Percentiles rank a stretch among this genome's conserved stretches.
phyloP scores from a whole-genome alignment of 352 stramenopile genomes.

The Phytophthora pinifolia region DNA sequence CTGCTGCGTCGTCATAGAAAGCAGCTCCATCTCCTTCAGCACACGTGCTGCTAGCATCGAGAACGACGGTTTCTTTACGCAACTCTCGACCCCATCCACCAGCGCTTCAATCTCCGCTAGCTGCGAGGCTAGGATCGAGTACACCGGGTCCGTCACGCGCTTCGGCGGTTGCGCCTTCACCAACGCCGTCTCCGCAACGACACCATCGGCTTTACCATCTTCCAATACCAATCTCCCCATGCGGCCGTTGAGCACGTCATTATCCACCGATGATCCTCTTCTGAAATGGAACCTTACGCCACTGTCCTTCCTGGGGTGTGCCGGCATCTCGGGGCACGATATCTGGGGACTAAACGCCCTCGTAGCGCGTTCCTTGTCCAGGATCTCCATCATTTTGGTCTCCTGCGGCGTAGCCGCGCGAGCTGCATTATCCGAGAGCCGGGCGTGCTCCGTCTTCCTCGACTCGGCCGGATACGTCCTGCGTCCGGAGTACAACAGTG shows the following conservation, averaged over 20 bases:
- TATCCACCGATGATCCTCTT: constrained; percentile 30
- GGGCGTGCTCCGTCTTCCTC: constrained; percentile 42
- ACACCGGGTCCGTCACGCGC: constrained; percentile 36
- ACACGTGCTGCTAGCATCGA: constrained; percentile 41
- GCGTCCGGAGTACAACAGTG: constrained; percentile 55
- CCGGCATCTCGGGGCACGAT: constrained; percentile 25
- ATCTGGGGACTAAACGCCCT: constrained; percentile 12
- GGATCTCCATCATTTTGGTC: constrained; percentile 42
- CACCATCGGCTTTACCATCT: constrained; percentile 4
- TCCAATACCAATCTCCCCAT: constrained; percentile 32
- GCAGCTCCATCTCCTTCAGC: constrained; percentile 55
- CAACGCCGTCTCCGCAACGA: constrained; percentile 11
- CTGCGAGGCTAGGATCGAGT: constrained; percentile 42
- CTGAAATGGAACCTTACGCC: constrained; percentile 70
- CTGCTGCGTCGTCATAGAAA: constrained; percentile 57
- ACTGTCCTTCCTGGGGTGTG: constrained; percentile 19
- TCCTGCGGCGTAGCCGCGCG: constrained; percentile 18
- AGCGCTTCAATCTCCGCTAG: constrained; percentile 63
- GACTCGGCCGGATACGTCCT: constrained; percentile 71
- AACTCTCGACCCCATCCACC: constrained; percentile 55
- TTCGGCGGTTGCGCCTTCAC: constrained; percentile 18
- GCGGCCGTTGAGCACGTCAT: constrained; percentile 12
- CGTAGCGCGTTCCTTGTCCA: constrained; percentile 37
- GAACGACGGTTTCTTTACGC: constrained; percentile 39
- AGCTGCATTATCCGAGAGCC: constrained; percentile 39